phyloP scores from a whole-genome alignment of 176 grass and related monocot genomes.

The Elymus sibiricus region DNA sequence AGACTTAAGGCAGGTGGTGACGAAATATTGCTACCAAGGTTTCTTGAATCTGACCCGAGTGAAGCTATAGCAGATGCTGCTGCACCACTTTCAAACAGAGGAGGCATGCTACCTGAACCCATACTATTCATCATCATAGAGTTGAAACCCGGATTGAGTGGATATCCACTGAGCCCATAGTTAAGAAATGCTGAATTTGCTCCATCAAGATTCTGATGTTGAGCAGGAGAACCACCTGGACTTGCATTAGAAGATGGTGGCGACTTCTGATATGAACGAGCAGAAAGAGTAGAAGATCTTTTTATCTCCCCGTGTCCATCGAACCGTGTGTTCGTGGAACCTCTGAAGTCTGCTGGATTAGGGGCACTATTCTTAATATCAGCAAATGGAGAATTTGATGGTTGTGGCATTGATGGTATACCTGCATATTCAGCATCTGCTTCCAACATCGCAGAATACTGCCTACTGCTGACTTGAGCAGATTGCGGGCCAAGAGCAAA shows the following conservation, averaged over 20 bases:
- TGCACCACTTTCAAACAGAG: constrained; percentile 54
- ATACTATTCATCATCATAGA: constrained; percentile 56
- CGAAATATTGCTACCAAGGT: constrained; percentile 44
- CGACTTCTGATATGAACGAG: constrained; percentile 60
- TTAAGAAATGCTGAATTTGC: constrained; percentile 55
- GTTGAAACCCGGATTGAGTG: constrained; percentile 45
- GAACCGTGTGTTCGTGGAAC: constrained; percentile 31
- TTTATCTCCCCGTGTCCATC: constrained; percentile 40
- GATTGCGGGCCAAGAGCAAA: constrained; percentile 42
- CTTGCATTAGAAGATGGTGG: constrained; percentile 57
- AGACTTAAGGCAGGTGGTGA: constrained; percentile 55
- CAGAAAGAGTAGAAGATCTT: constrained; percentile 38
- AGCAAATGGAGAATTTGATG: constrained; percentile 53
- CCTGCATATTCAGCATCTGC: constrained; percentile 51
- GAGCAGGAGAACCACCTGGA: constrained; percentile 66
- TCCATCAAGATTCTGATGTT: constrained; percentile 63
- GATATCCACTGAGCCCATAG: constrained; percentile 58
- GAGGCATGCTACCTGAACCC: constrained; percentile 43
- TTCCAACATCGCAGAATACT: constrained; percentile 44
- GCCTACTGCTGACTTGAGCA: constrained; percentile 47
- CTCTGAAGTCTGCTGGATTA: constrained; percentile 44
- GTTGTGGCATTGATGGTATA: constrained; percentile 38
- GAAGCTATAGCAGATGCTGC: constrained; percentile 45
- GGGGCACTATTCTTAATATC: constrained; percentile 39
- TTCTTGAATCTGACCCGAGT: constrained; percentile 46